Conservation (phyloP, 2,329 filamentous ascomycete genomes). For the Sporothrix globosa region DNA sequence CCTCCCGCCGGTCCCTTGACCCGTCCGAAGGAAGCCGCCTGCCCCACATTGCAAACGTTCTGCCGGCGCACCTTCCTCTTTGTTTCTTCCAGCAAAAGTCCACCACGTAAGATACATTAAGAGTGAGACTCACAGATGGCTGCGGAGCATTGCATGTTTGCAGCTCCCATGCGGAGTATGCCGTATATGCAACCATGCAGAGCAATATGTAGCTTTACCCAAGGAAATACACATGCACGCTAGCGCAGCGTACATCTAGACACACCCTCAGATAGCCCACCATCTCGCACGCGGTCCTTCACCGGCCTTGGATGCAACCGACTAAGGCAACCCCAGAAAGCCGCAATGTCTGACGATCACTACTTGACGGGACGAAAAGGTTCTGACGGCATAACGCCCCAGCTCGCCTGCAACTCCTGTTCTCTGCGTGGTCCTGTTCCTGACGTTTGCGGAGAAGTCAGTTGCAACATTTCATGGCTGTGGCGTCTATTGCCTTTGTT, state of each 20-base stretch:
- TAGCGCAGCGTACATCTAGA: not conserved
- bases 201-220: conserved; percentile 9
- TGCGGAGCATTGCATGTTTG: conserved; percentile 4
- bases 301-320: not conserved
- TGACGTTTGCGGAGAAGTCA: conserved; percentile 8
- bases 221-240: conserved; percentile 2
- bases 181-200: not conserved
- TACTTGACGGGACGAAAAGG: not conserved
- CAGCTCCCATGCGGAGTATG: conserved; percentile 7
- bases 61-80: conserved; percentile 20
- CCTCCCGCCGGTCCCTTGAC: conserved; percentile 9
- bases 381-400: not conserved
- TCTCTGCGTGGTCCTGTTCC: conserved; percentile 5
- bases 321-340: not conserved
- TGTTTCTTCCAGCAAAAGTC: not conserved
- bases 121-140: not conserved
- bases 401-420: conserved; percentile 4
- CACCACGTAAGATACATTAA: not conserved
- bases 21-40: too few species aligned
- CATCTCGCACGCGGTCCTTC: conserved; percentile 10
- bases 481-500: conserved; percentile 19
- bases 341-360: not conserved
- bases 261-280: not conserved
- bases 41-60: conserved; percentile 1
- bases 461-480: not conserved